Evolutionary conservation across 2,329 filamentous ascomycete genomes (phyloP), one percentile per base, ranked within the genome.

Genomic region (Pyricularia grisea): DNA sequence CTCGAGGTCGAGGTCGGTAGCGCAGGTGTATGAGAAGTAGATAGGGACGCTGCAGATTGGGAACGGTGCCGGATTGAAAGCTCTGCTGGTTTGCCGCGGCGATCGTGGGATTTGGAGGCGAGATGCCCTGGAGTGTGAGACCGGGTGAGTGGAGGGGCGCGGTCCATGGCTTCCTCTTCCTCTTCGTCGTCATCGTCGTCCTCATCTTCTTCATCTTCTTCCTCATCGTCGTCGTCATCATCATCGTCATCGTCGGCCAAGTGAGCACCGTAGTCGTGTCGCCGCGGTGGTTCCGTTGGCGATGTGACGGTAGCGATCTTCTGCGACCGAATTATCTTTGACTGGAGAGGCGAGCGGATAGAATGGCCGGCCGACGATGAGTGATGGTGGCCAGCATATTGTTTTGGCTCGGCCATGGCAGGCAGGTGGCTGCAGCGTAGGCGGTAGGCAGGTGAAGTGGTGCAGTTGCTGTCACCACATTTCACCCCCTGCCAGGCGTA

Each of bases 91-190:
- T 83, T 85, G 67, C 81, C 80, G 70, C 82, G 81, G 70, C 80
- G 80, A 68, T 82, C 81, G 70, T 84, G 83, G 77, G 84, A 87
- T 78, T 85, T 88, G 72, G 84, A 83, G 14, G 87, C 79, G 60
- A 89, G 81, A 73, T 88, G 86, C 69, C 87, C 86, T 1, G 87
- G 87, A 1, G 87, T 89, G 75, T 89, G 87, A 74, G 83, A 88
- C 72, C 87, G 83, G 31, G 82, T 79, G 64, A 85, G 75, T 66
- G 82, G 78, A 71, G 77, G 68, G 23, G 74, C 74, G 69, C 75
- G 78, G 70, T 79, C 78, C 69, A 72, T 77, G 70, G 75, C 74
- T 69, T 80, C 78, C 68, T 72, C 72, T 68, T 68, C 69, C 69
- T 76, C 72, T 71, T 73, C 72, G 63, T 76, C 76, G 25, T 76